These are phyloP conservation scores for Colletotrichum sp. DNA, from an alignment of 2,329 filamentous ascomycete species.

Conservation along the genomic window DNA sequence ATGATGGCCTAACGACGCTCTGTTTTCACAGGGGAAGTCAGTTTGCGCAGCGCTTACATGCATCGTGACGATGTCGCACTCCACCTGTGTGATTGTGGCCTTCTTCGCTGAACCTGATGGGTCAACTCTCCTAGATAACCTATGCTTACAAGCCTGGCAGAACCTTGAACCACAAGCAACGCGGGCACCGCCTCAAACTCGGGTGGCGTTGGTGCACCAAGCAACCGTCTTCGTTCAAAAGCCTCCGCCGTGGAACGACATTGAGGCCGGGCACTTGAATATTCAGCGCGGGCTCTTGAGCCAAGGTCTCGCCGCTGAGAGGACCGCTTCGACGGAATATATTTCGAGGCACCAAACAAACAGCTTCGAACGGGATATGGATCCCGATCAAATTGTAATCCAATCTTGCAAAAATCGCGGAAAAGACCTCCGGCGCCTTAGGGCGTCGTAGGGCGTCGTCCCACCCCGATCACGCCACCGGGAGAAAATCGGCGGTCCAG, in stretches of 20 bases:
- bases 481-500: background rate
- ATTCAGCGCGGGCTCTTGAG: background rate
- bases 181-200: too few species aligned
- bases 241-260: background rate
- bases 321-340: background rate
- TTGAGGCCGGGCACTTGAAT: background rate
- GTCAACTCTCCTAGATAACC: too few species aligned
- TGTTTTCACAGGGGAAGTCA: background rate
- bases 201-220: background rate
- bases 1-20: background rate
- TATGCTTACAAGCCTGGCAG: too few species aligned
- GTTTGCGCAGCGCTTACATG: background rate
- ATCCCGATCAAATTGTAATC: background rate
- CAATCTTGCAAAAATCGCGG: background rate
- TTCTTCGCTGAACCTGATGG: too few species aligned
- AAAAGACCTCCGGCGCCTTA: background rate
- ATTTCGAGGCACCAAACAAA: background rate
- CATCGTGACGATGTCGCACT: too few species aligned
- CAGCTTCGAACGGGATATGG: background rate
- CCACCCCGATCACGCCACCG: background rate
- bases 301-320: rapidly evolving
- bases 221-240: background rate
- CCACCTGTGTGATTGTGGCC: too few species aligned
- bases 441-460: background rate
- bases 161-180: background rate